Conservation (phyloP, 805 yeast genomes). For the Peterozyma xylosa region DNA sequence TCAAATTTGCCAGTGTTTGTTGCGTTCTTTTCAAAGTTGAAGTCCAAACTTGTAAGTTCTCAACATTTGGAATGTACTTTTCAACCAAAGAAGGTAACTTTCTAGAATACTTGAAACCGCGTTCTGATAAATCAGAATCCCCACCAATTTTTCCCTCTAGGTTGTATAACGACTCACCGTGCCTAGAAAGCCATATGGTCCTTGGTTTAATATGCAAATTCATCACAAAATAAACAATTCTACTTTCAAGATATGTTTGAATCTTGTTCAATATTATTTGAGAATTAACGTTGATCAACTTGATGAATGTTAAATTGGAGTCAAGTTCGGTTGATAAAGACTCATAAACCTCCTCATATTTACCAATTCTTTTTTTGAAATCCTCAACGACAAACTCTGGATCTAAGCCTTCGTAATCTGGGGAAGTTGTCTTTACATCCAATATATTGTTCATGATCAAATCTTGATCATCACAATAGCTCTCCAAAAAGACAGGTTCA, state of each 20-base stretch:
- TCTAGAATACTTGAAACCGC: slow-evolving; percentile 79
- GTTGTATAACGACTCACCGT: slow-evolving; percentile 91
- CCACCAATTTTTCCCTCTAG: slow-evolving; percentile 95
- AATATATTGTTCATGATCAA: slow-evolving; percentile 70
- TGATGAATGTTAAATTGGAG: slow-evolving; percentile 71
- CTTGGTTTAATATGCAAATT: slow-evolving; percentile 90
- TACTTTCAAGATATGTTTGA: slow-evolving; percentile 80
- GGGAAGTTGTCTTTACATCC: slow-evolving; percentile 83
- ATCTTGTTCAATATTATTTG: slow-evolving; percentile 85
- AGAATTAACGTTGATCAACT: slow-evolving; percentile 78
- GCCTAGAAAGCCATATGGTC: slow-evolving; percentile 88
- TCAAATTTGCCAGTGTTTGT: slow-evolving; percentile 80
- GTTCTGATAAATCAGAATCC: slow-evolving; percentile 74
- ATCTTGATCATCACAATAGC: slow-evolving; percentile 80
- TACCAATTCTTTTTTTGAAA: slow-evolving; percentile 63
- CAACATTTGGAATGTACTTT: slow-evolving; percentile 53
- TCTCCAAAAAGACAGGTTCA: slow-evolving; percentile 88
- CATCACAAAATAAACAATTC: slow-evolving; percentile 94
- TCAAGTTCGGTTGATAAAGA: slow-evolving; percentile 57
- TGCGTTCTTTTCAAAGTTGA: slow-evolving; percentile 87
- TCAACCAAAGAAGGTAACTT: slow-evolving; percentile 73
- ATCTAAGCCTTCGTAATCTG: slow-evolving; percentile 66
- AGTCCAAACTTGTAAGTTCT: slow-evolving; percentile 87
- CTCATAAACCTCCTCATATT: slow-evolving; percentile 71
- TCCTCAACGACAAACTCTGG: slow-evolving; percentile 69